Percentiles rank a stretch among this genome's conserved stretches.
Conservation (phyloP, 306 rosid species). For the Vigna mungo region DNA sequence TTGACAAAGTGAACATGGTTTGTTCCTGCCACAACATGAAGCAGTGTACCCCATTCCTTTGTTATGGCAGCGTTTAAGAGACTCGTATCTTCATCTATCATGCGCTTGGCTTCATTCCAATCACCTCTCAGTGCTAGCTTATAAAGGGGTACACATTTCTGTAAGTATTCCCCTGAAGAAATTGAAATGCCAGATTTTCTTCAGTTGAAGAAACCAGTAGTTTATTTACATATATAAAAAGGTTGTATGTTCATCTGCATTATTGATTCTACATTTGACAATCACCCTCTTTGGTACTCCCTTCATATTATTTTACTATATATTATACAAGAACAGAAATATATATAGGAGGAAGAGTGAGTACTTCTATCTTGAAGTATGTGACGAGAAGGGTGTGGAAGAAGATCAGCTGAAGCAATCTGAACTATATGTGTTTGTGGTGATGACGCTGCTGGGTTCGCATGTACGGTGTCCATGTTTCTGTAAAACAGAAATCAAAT, state of each 20-base stretch:
- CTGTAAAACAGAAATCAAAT: background rate
- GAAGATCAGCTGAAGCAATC: background rate
- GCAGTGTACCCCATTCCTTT: conserved; percentile 38
- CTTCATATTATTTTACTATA: too few relatives aligned
- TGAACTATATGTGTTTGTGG: background rate
- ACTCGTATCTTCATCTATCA: conserved; percentile 30
- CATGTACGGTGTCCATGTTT: conserved; percentile 25
- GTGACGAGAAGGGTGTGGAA: conserved; percentile 6
- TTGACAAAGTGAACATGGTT: conserved; percentile 46
- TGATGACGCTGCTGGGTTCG: background rate
- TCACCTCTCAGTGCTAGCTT: conserved; percentile 48
- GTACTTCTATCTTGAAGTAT: conserved; percentile 33
- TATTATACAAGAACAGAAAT: too few relatives aligned
- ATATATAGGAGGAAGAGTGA: background rate
- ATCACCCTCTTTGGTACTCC: background rate
- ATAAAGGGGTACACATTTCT: conserved; percentile 48
- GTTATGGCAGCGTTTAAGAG: conserved; percentile 43
- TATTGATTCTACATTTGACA: background rate
- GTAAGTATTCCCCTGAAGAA: conserved; percentile 30
- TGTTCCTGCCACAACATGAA: conserved; percentile 51
- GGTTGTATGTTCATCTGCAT: background rate
- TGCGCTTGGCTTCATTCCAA: conserved; percentile 41
- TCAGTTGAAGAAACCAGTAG: background rate
- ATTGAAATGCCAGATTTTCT: background rate
- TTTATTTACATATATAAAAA: background rate